phyloP scores from a whole-genome alignment of 345 rosid genomes.

The Syzygium aromaticum region DNA sequence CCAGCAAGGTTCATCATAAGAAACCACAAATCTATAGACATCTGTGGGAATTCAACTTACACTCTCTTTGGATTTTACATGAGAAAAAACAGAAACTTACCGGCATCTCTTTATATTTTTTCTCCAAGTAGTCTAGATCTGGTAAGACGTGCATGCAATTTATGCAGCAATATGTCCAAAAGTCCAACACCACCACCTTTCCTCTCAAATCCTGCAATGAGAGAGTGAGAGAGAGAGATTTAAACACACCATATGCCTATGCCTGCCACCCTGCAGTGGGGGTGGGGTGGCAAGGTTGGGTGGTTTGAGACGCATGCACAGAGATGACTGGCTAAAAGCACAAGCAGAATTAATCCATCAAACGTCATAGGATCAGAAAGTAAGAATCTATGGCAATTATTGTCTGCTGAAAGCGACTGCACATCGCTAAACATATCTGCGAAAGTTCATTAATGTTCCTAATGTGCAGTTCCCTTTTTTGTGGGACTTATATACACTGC shows the following conservation, averaged over 20 bases:
- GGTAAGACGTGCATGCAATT: slow-evolving; percentile 94
- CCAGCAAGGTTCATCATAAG: background rate
- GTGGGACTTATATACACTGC: background rate
- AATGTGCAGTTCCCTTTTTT: background rate
- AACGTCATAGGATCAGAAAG: background rate
- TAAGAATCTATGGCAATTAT: background rate
- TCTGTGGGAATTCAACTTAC: background rate
- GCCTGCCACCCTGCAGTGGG: background rate
- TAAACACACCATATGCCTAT: background rate
- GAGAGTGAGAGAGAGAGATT: background rate
- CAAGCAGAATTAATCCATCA: background rate
- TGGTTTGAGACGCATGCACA: background rate
- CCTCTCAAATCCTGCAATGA: slow-evolving; percentile 69
- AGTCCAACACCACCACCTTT: slow-evolving; percentile 87
- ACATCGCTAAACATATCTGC: background rate
- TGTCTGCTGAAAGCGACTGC: background rate
- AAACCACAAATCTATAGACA: background rate
- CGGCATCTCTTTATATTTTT: slow-evolving; percentile 79
- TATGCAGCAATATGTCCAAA: slow-evolving; percentile 98
- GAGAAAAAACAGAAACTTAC: slow-evolving; percentile 28
- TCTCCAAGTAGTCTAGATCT: slow-evolving; percentile 83
- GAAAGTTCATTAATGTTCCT: background rate
- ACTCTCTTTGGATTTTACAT: background rate
- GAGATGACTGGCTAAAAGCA: background rate
- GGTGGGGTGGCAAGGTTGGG: background rate